Conservation (phyloP, 305 asterid genomes). For the Striga hermonthica region DNA sequence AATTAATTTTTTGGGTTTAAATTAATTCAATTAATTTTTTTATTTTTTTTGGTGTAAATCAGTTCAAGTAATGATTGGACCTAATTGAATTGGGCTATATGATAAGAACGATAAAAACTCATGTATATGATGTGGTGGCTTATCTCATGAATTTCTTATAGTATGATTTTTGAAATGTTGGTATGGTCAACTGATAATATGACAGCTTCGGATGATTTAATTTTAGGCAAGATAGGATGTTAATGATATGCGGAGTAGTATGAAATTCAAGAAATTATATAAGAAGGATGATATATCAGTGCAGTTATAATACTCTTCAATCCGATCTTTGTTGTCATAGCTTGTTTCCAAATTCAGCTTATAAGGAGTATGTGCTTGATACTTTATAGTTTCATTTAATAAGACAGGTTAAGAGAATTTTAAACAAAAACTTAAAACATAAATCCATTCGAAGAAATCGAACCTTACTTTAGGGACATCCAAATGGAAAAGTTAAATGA, state of each 20-base stretch:
- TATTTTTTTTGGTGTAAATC: neutral
- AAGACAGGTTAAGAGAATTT: no score
- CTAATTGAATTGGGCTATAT: neutral
- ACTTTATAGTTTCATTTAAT: neutral
- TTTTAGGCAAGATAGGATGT: neutral
- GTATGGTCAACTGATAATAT: neutral
- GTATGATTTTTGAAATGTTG: no score
- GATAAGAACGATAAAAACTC: neutral
- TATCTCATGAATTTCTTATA: neutral
- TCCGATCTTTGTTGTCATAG: no score
- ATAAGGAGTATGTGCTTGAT: no score
- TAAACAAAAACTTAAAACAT: neutral
- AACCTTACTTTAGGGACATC: constrained; percentile 3
- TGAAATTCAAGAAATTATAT: neutral
- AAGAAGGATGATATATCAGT: neutral
- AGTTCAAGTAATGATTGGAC: neutral
- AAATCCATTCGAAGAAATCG: neutral
- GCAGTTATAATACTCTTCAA: neutral
- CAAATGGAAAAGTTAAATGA: neutral
- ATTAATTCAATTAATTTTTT: neutral
- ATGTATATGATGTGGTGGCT: neutral
- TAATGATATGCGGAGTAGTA: constrained; percentile 18
- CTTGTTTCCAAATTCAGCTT: no score
- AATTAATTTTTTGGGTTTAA: neutral
- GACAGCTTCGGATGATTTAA: constrained; percentile 12